A percentile compares a stretch with the other conserved stretches of the same genome.
Evolutionary conservation across 495 filamentous ascomycete species (phyloP).

Genomic region (Neurospora intermedia): DNA sequence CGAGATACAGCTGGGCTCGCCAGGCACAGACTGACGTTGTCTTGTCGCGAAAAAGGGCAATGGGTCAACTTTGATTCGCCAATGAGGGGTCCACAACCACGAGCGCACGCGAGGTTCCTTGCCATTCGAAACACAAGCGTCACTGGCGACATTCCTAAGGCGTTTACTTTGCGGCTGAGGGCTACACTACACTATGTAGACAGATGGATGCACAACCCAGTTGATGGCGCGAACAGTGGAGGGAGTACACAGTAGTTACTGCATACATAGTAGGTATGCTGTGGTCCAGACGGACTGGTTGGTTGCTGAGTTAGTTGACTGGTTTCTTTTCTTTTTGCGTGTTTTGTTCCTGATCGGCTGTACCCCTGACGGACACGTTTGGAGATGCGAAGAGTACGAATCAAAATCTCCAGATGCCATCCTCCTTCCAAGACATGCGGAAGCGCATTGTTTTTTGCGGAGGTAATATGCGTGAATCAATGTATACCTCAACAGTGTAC

Average conservation of each 20-base stretch:
- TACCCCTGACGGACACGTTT: background rate
- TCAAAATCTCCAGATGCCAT: background rate
- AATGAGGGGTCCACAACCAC: background rate
- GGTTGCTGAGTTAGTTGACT: background rate
- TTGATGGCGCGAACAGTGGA: background rate
- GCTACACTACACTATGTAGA: too few species aligned
- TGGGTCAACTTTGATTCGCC: background rate
- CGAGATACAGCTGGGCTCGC: background rate
- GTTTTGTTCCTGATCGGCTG: background rate
- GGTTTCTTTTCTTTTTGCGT: background rate
- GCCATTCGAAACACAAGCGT: background rate
- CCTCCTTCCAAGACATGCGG: background rate
- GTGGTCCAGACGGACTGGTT: background rate
- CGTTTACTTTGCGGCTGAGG: background rate
- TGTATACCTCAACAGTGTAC: background rate
- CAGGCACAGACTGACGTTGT: background rate
- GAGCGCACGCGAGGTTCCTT: background rate
- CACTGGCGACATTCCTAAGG: background rate
- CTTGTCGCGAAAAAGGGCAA: background rate
- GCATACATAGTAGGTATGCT: background rate
- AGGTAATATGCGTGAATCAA: background rate
- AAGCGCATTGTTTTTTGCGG: background rate
- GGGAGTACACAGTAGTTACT: background rate
- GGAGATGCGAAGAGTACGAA: background rate
- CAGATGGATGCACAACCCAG: background rate